Evolutionary conservation across 305 asterid species (phyloP), one percentile per base, ranked within the genome.

Genomic region (Fraxinus sp.): DNA sequence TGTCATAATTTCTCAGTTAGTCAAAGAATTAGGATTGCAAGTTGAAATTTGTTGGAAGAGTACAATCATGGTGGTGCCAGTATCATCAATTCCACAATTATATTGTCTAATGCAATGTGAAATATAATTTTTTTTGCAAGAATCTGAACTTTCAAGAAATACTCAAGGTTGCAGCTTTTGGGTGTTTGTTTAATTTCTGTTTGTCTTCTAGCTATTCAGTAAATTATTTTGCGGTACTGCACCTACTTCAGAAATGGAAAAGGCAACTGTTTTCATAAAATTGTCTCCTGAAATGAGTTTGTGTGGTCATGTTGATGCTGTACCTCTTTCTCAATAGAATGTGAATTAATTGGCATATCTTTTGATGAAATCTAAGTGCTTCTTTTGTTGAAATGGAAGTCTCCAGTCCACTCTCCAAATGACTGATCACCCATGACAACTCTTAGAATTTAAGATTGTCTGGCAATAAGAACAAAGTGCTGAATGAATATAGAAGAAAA

Each of bases 311-410:
- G 5, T 77, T 24, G 35, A 41, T 13, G 36, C 30, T 35, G 13
- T 26, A 28, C 26, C 24, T 41, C 79, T 77, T 55, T 30, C 28
- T 9, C 22, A 7, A 57, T 83, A 74, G 77, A 84, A 59, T 84
- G 59, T 86, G 75, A 49, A 75, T 79, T 59, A 72, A 75, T 86
- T 70, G 52, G 68, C 62, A 43, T 52, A 10, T 79, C 76, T 33
- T 70, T 79, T 49, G 77, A 32, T 76, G 30, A 83, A 35, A 39
- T 39, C 76, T 39, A 73, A 79, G 37, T 10, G 9, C 83, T 81
- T 68, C 3, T 62, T 22, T 8, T 46, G 26, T n/a, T n/a, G 26
- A 79, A 71, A 77, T 43, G 80, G 79, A 37, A 64, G 74, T 66
- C 74, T 66, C 74, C 18, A 66, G 14, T 41, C 49, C 49, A 41